These are phyloP conservation scores for Cardiospermum halicacabum DNA, from an alignment of 345 rosid species.

Conservation along the genomic window DNA sequence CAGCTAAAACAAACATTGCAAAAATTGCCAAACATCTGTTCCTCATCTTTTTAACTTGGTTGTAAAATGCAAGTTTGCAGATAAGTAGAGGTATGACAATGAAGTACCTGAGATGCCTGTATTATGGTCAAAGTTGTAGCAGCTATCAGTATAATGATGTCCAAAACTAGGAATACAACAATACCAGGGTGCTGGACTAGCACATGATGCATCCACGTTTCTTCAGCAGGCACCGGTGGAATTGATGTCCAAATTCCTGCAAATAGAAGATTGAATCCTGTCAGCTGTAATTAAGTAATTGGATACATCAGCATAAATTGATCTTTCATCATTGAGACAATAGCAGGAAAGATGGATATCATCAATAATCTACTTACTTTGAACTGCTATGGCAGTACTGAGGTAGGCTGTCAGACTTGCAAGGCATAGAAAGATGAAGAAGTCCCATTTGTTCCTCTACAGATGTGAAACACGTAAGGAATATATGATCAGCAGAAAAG, in stretches of 20 bases:
- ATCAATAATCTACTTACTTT: constrained; percentile 46
- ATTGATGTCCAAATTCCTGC: constrained; percentile 67
- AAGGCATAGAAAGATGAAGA: constrained; percentile 67
- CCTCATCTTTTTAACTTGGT: neutral
- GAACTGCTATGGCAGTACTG: constrained; percentile 53
- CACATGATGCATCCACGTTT: constrained; percentile 59
- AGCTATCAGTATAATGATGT: constrained; percentile 45
- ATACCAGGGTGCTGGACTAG: constrained; percentile 63
- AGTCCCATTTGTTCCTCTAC: constrained; percentile 91
- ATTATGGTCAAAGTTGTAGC: constrained; percentile 53
- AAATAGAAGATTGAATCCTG: constrained; percentile 12
- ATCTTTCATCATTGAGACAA: neutral
- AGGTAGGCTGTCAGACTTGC: constrained; percentile 54
- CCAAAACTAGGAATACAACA: constrained; percentile 56
- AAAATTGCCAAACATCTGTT: neutral
- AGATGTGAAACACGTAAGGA: constrained; percentile 7
- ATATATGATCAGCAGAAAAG: neutral
- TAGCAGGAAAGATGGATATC: constrained; percentile 1
- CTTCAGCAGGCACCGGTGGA: constrained; percentile 29
- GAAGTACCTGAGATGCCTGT: constrained; percentile 70
- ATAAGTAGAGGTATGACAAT: neutral
- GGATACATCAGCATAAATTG: neutral
- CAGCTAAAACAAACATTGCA: neutral
- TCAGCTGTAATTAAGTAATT: neutral
- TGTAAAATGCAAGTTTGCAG: neutral